phyloP scores from a whole-genome alignment of 192 early-diverging fungal species.

The Linnemannia zychae region DNA sequence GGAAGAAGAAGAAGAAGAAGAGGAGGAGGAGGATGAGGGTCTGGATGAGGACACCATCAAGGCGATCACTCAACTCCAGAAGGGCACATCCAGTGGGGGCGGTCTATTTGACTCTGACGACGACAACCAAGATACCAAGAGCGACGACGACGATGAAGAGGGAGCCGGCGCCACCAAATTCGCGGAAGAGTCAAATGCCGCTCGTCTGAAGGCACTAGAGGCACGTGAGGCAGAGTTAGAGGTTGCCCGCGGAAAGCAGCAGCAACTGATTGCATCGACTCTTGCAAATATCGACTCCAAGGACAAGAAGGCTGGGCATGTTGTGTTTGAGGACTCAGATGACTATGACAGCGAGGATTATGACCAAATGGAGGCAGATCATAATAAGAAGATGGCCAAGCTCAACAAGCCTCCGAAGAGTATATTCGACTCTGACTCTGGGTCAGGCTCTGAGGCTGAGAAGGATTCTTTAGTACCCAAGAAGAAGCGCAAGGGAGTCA shows the following conservation, averaged over 20 bases:
- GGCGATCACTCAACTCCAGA: slow-evolving; percentile 41
- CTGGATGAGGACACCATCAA: slow-evolving; percentile 51
- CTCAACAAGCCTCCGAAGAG: slow-evolving; percentile 46
- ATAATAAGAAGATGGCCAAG: slow-evolving; percentile 38
- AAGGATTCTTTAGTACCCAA: slow-evolving; percentile 28
- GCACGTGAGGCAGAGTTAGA: slow-evolving; percentile 43
- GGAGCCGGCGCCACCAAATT: slow-evolving; percentile 13
- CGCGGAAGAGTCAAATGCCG: slow-evolving; percentile 44
- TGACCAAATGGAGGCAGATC: slow-evolving; percentile 46
- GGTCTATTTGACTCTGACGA: slow-evolving; percentile 53
- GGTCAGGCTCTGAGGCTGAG: slow-evolving; percentile 28
- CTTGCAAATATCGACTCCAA: slow-evolving; percentile 54
- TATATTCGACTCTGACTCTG: slow-evolving; percentile 54
- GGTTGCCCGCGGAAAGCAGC: slow-evolving; percentile 31
- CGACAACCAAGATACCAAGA: slow-evolving; percentile 23
- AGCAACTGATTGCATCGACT: slow-evolving; percentile 45
- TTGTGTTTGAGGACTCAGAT: slow-evolving; percentile 51
- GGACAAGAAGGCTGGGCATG: slow-evolving; percentile 49
- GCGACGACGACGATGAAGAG: not conserved
- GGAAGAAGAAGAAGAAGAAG: slow-evolving; percentile 40
- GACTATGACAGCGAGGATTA: slow-evolving; percentile 51
- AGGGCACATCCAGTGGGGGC: slow-evolving; percentile 9
- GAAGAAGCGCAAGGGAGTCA: slow-evolving; percentile 33
- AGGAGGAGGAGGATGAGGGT: slow-evolving; percentile 37
- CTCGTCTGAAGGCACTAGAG: slow-evolving; percentile 47